Evolutionary conservation across 2,329 filamentous ascomycete genomes (phyloP), one percentile per base, ranked within the genome.

Genomic region (Colletotrichum cereale): DNA sequence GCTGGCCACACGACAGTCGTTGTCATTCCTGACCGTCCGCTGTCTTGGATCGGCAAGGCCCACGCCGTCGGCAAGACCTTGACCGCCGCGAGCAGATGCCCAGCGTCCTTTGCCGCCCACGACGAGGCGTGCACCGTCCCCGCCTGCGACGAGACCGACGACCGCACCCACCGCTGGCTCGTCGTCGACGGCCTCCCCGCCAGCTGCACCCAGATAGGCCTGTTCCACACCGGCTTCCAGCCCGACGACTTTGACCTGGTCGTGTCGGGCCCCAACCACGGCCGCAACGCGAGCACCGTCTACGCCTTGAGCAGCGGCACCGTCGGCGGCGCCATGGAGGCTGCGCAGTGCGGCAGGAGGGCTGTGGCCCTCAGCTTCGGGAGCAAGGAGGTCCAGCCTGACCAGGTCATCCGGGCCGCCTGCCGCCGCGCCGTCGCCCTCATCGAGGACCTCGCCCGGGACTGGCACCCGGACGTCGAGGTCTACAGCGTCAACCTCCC

Each of bases 31-130:
- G 87, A 93, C 79, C 87, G 87, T 29, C 92, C 94, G 78, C 86
- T 91, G 74, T 92, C 90, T 71, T 94, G 92, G 92, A 93, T 94
- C 74, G 91, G 91, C 74, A 94, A 94, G 84, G 92, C 92, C 2
- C 92, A 94, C 77, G 87, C 93, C 47, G 90, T 93, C 66, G 91
- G 91, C 60, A 88, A 90, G 73, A 87, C 88, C 40, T 84, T 92
- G 69, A 90, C 65, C 31, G 74, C 73, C 42, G 70, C 62, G 10
- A 73, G 66, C 42, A 65, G 55, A 42, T 74, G 72, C 36, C 73
- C 73, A 5, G 48, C 63, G 18, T 73, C 71, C 34, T 67, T 67
- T 21, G 36, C 56, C 18, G n/a, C n/a, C n/a, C n/a, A n/a, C n/a
- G 64, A 65, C 26, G 38, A 34, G 16, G n/a, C 55, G 1, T 74